Conservation (phyloP, 495 filamentous ascomycete genomes). For the Tetracladium setigerum region DNA sequence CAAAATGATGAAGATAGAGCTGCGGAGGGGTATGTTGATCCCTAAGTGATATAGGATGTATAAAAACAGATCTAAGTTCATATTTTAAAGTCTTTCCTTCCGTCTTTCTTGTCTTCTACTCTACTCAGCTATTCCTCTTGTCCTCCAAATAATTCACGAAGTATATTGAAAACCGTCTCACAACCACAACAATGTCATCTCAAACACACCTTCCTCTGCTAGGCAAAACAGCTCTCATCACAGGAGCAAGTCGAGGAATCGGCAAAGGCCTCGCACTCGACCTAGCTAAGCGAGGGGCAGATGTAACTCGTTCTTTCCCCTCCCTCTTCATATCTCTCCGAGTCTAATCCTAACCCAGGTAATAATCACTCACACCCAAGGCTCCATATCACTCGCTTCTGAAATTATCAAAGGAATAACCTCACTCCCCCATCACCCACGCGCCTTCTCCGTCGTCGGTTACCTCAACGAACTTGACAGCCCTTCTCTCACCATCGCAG, state of each 20-base stretch:
- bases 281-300: conserved; percentile 46
- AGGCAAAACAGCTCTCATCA: conserved; percentile 54
- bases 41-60: too few species aligned
- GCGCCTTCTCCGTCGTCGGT: conserved; percentile 46
- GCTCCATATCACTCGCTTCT: conserved; percentile 38
- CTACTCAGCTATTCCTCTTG: too few species aligned
- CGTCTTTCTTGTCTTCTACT: too few species aligned
- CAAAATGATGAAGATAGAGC: too few species aligned
- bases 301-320: conserved; percentile 42
- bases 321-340: conserved; percentile 25
- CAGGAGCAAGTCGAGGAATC: conserved; percentile 59
- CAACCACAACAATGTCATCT: too few species aligned
- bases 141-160: too few species aligned
- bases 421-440: conserved; percentile 19
- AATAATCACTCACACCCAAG: not conserved
- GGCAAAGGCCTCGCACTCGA: conserved; percentile 48
- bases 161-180: too few species aligned
- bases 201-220: conserved; percentile 22
- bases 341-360: not conserved
- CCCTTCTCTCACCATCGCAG: conserved; percentile 48
- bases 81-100: too few species aligned
- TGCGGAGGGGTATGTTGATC: too few species aligned
- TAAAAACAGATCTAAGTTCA: too few species aligned
- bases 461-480: conserved; percentile 53
- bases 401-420: conserved; percentile 42